Conservation (phyloP, 495 filamentous ascomycete species). For the Hypoxylon subgilvum region DNA sequence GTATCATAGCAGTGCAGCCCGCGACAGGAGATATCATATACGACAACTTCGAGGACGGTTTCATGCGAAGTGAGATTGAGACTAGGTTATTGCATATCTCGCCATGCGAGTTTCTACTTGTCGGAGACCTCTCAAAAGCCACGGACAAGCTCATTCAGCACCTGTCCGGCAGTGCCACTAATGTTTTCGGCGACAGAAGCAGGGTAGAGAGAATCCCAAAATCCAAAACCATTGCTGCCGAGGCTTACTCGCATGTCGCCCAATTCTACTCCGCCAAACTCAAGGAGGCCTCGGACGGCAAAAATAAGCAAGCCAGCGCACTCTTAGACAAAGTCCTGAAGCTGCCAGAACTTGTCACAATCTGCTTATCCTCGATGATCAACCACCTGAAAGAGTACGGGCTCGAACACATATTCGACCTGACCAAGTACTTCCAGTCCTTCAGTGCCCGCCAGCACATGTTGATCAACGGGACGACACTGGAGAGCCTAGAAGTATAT, state of each 20-base stretch:
- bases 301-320: slow-evolving; percentile 55
- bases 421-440: slow-evolving; percentile 97
- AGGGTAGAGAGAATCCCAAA: slow-evolving; percentile 80
- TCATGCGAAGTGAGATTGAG: slow-evolving; percentile 97
- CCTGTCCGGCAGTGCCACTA: slow-evolving; percentile 82
- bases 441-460: slow-evolving; percentile 95
- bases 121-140: slow-evolving; percentile 88
- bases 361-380: slow-evolving; percentile 97
- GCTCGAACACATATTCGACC: slow-evolving; percentile 91
- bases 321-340: slow-evolving; percentile 86
- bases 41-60: slow-evolving; percentile 95
- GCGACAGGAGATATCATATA: slow-evolving; percentile 96
- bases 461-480: slow-evolving; percentile 93
- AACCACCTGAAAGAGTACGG: slow-evolving; percentile 91
- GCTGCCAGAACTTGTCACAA: slow-evolving; percentile 82
- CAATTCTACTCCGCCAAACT: slow-evolving; percentile 93
- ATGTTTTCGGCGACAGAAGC: slow-evolving; percentile 89
- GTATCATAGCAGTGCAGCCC: slow-evolving; percentile 93
- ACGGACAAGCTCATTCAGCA: slow-evolving; percentile 93
- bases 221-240: slow-evolving; percentile 80
- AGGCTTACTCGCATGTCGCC: slow-evolving; percentile 86
- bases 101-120: slow-evolving; percentile 94
- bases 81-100: slow-evolving; percentile 92
- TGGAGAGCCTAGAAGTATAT: slow-evolving; percentile 94
- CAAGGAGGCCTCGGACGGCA: slow-evolving; percentile 54